These are phyloP conservation scores for Populus nigra DNA, from an alignment of 345 rosid genomes.

Conservation along the genomic window DNA sequence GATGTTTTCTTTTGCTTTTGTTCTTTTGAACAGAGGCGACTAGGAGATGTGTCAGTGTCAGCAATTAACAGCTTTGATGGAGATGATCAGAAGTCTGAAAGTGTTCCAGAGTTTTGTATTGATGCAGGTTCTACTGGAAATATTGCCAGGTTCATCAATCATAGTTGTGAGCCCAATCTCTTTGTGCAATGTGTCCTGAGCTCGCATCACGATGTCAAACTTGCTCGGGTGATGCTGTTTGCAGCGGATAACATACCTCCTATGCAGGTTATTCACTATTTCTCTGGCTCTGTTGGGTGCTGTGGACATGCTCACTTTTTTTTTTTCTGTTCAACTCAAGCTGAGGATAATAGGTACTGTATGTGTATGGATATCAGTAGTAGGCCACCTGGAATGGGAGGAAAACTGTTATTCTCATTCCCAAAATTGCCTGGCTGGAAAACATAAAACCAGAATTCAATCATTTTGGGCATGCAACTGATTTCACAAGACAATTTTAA, in stretches of 20 bases:
- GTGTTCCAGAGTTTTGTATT: constrained; percentile 78
- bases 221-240: constrained; percentile 80
- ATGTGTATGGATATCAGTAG: not conserved
- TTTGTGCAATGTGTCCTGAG: constrained; percentile 86
- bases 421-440: not conserved
- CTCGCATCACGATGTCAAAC: constrained; percentile 73
- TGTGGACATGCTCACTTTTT: not conserved
- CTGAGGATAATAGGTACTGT: not conserved
- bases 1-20: not conserved
- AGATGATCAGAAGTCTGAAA: constrained; percentile 51
- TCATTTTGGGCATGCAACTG: not conserved
- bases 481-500: not conserved
- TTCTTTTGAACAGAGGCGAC: constrained; percentile 52
- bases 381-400: not conserved
- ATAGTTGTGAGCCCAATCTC: constrained; percentile 91
- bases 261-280: constrained; percentile 53
- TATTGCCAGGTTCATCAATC: constrained; percentile 85
- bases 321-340: not conserved
- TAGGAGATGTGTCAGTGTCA: constrained; percentile 44
- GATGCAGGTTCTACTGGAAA: constrained; percentile 85
- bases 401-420: not conserved
- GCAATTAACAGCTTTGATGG: constrained; percentile 17
- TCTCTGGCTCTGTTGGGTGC: not conserved
- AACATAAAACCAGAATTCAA: not conserved
- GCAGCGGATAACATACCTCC: constrained; percentile 98